Evolutionary conservation across 352 stramenopile genomes (phyloP), one percentile per base, ranked within the genome.

Genomic region (Pythium plurisporium): DNA sequence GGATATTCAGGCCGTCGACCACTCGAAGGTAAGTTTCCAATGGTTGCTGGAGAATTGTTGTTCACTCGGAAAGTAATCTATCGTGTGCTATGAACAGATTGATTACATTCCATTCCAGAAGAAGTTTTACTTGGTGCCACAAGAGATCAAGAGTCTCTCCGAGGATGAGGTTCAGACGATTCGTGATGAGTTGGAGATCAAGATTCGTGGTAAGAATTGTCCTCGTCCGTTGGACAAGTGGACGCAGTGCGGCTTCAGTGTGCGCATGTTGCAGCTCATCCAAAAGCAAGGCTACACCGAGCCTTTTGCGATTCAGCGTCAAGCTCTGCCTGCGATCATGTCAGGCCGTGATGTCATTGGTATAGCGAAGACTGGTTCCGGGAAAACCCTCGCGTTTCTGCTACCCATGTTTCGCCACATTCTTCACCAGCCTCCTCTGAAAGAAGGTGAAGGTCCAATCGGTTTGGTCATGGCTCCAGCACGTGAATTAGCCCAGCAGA

Each of bases 251-350:
- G 98, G 98, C 36, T 89, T 99, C 33, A 98, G 88, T 42, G 89
- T 98, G 26, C 84, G 94, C 9, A 96, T 99, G 64, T 79, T 98
- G 45, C 81, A 91, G 46, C 77, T 99, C 9, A 88, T 99, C 42
- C 79, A 96, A 30, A 96, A 96, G 46, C 83, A 97, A 58, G 83
- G 84, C 1, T 99, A 98, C 64, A 62, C 75, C 4, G 86, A 96
- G 46, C 98, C 98, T 4, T 99, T 99, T 72, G 85, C 97, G 0
- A 98, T 99, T 54, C 98, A 99, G 66, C 84, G 91, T 22, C 97
- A 98, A 70, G 86, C 91, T 4, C 66, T 99, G 19, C 98, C 98
- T 29, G 97, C 94, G 17, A 98, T 99, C 60, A 99, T 99, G 97
- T 93, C 89, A 0, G 98, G 98, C 14, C 80, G 98, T 33, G 98